phyloP scores from a whole-genome alignment of 495 filamentous ascomycete species.

The Hyaloscypha finlandica region DNA sequence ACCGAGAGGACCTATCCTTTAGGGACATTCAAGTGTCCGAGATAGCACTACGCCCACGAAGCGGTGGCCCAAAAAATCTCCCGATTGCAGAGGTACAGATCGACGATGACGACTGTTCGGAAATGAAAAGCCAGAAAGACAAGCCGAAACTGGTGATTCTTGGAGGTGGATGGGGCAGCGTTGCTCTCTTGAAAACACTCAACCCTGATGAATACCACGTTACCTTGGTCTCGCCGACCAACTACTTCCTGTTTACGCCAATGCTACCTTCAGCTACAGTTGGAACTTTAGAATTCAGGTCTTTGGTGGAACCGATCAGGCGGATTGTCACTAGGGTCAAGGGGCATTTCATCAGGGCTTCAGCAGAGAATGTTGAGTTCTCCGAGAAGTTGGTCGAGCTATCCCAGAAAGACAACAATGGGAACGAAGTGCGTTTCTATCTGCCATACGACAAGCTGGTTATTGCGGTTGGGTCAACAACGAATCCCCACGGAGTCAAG shows the following conservation, averaged over 20 bases:
- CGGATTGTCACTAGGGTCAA: conserved; percentile 73
- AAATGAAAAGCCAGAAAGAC: conserved; percentile 67
- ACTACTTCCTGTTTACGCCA: conserved; percentile 97
- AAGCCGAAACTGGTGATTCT: conserved; percentile 92
- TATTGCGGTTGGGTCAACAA: conserved; percentile 86
- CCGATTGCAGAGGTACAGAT: conserved; percentile 86
- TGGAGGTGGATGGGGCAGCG: conserved; percentile 93
- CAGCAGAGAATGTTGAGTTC: conserved; percentile 86
- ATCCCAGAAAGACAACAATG: conserved; percentile 67
- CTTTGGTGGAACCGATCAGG: conserved; percentile 89
- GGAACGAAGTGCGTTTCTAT: conserved; percentile 79
- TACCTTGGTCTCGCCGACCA: conserved; percentile 88
- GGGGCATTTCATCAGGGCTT: conserved; percentile 88
- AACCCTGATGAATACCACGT: conserved; percentile 49
- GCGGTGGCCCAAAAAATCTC: conserved; percentile 93
- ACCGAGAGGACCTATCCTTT: conserved; percentile 63
- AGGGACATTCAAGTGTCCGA: conserved; percentile 81
- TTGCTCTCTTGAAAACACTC: conserved; percentile 87
- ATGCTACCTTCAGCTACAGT: conserved; percentile 98
- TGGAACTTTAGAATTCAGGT: conserved; percentile 87
- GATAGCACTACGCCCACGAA: conserved; percentile 75
- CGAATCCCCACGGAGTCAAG: conserved; percentile 94
- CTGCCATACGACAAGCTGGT: conserved; percentile 99
- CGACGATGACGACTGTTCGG: conserved; percentile 79
- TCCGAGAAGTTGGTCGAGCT: conserved; percentile 89